These are phyloP conservation scores for Adansonia rubrostipa DNA, from an alignment of 441 rosid species.

Conservation along the genomic window DNA sequence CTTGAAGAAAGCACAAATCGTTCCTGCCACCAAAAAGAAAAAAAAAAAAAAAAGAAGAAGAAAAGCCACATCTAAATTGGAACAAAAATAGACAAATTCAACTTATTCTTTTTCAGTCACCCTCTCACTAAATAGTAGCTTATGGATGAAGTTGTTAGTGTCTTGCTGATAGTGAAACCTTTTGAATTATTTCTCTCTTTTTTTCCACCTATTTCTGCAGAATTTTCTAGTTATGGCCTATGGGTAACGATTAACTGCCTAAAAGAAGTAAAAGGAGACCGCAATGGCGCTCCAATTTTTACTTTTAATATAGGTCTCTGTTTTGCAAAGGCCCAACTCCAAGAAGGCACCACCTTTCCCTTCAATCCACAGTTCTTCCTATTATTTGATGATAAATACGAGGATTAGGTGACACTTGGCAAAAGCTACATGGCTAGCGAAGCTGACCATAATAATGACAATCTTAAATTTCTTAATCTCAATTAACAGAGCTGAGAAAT, in stretches of 20 bases:
- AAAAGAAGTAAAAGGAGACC: not conserved
- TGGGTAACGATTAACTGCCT: not conserved
- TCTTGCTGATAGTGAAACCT: not conserved
- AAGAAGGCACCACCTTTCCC: not conserved
- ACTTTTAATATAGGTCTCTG: no score
- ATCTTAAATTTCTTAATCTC: not conserved
- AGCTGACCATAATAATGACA: not conserved
- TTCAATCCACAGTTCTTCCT: not conserved
- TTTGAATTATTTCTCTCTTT: not conserved
- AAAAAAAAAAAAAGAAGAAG: not conserved
- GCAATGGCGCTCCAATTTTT: not conserved
- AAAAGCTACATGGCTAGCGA: not conserved
- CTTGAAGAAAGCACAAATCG: slow-evolving; percentile 43
- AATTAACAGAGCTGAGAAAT: not conserved
- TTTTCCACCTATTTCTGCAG: not conserved
- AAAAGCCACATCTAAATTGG: slow-evolving; percentile 14
- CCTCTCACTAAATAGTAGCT: not conserved
- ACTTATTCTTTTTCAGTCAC: not conserved
- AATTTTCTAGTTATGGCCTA: not conserved
- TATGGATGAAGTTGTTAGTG: not conserved
- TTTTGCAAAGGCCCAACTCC: not conserved
- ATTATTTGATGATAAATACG: not conserved
- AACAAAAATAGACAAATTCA: not conserved
- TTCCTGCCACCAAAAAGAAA: not conserved
- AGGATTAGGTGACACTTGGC: slow-evolving; percentile 20